phyloP scores from a whole-genome alignment of 192 early-diverging fungal genomes.

The Spizellomyces punctatus region DNA sequence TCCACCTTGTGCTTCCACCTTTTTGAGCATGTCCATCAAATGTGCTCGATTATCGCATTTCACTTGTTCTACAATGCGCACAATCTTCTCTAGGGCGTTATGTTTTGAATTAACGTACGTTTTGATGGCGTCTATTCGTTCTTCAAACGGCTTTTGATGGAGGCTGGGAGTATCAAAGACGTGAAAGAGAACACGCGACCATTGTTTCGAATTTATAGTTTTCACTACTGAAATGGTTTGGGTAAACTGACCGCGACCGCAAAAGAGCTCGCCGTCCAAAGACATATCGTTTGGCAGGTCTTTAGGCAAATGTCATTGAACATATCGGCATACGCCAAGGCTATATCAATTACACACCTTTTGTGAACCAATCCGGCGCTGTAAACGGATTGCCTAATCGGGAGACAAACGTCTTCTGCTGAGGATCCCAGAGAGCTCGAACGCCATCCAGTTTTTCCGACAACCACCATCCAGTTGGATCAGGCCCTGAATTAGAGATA shows the following conservation, averaged over 20 bases:
- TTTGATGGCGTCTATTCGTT: conserved; percentile 49
- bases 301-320: background rate
- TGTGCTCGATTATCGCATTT: conserved; percentile 46
- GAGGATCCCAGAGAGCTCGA: conserved; percentile 64
- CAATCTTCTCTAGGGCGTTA: background rate
- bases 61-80: conserved; percentile 54
- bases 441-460: conserved; percentile 77
- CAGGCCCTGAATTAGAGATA: conserved; percentile 7
- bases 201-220: conserved; percentile 38
- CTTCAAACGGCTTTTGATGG: conserved; percentile 49
- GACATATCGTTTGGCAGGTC: conserved; percentile 56
- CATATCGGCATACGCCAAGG: background rate
- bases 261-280: conserved; percentile 75
- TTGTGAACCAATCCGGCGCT: conserved; percentile 54
- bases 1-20: conserved; percentile 61
- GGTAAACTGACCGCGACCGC: conserved; percentile 64
- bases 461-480: conserved; percentile 75
- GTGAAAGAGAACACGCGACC: conserved; percentile 57
- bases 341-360: background rate
- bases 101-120: conserved; percentile 19
- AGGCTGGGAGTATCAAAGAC: conserved; percentile 67
- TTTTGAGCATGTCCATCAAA: conserved; percentile 50
- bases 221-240: conserved; percentile 65
- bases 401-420: conserved; percentile 45
- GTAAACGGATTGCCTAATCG: conserved; percentile 62